phyloP scores from a whole-genome alignment of 2,329 filamentous ascomycete species.

The Neospermospora avenae region DNA sequence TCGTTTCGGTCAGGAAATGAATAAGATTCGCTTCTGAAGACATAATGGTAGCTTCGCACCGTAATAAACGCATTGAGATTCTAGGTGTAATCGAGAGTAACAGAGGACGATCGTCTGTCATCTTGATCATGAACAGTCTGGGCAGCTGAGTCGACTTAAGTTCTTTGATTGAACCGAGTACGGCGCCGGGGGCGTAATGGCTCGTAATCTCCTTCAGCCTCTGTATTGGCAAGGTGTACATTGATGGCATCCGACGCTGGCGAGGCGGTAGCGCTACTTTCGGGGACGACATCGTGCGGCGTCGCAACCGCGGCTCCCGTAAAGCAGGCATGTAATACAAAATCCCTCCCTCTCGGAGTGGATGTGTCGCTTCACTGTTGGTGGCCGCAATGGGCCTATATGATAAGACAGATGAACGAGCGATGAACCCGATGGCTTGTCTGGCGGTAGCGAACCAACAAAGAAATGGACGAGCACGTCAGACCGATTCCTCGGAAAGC shows the following conservation, averaged over 20 bases:
- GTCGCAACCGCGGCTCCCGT: background rate
- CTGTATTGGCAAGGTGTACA: slow-evolving; percentile 33
- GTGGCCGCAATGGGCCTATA: background rate
- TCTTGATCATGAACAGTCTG: slow-evolving; percentile 32
- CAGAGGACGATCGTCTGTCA: slow-evolving; percentile 31
- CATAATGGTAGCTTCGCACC: slow-evolving; percentile 32
- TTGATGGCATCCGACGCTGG: slow-evolving; percentile 27
- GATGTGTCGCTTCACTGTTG: background rate
- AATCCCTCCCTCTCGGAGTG: background rate
- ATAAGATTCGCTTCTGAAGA: slow-evolving; percentile 33
- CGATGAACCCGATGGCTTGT: slow-evolving; percentile 1
- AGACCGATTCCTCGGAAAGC: background rate
- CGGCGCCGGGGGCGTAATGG: slow-evolving; percentile 27
- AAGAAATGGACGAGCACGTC: background rate
- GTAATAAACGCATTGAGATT: slow-evolving; percentile 29
- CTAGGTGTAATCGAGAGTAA: slow-evolving; percentile 32
- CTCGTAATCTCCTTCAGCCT: slow-evolving; percentile 33
- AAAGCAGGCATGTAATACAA: slow-evolving; percentile 6
- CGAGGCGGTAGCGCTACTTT: slow-evolving; percentile 26
- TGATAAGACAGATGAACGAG: background rate
- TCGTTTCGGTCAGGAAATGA: slow-evolving; percentile 23
- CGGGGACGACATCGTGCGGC: slow-evolving; percentile 25
- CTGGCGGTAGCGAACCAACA: background rate
- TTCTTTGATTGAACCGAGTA: slow-evolving; percentile 31
- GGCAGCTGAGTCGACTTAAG: slow-evolving; percentile 33